A percentile compares a stretch with the other conserved stretches of the same genome.
These are phyloP conservation scores for Trichophyton schoenleinii DNA, from an alignment of 2,329 filamentous ascomycete species.

Conservation along the genomic window DNA sequence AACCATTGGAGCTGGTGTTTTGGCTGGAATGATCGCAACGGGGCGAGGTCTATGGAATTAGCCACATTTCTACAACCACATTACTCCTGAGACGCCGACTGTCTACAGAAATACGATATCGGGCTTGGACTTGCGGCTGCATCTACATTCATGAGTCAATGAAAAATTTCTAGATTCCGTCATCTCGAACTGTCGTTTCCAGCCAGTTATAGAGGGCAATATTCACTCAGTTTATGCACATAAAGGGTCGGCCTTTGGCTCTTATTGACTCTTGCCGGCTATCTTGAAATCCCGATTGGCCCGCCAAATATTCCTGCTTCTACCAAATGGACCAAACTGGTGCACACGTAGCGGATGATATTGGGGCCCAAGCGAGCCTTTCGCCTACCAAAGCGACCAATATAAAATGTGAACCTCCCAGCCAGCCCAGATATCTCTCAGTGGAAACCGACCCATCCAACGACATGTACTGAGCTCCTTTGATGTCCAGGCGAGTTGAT, in stretches of 20 bases:
- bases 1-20: constrained; percentile 40
- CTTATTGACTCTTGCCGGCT: not conserved
- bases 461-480: not conserved
- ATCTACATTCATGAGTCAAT: no score
- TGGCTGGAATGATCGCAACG: constrained; percentile 33
- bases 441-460: no score
- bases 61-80: no score
- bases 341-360: not conserved
- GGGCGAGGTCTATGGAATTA: not conserved
- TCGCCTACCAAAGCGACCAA: not conserved
- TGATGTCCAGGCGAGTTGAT: not conserved
- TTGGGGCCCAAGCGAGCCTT: not conserved
- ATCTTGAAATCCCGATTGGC: not conserved
- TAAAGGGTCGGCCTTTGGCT: no score
- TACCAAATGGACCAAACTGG: not conserved
- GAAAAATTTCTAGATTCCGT: no score
- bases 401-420: not conserved
- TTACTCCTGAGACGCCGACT: no score
- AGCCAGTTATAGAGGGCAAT: no score
- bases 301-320: not conserved
- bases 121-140: no score
- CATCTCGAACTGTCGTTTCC: no score
- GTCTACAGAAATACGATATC: no score
- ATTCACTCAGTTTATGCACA: no score
- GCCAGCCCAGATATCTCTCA: no score